Percentiles rank a stretch among this genome's conserved stretches.
These are phyloP conservation scores for Metarhizium album DNA, from an alignment of 2,329 filamentous ascomycete genomes.

Conservation along the genomic window DNA sequence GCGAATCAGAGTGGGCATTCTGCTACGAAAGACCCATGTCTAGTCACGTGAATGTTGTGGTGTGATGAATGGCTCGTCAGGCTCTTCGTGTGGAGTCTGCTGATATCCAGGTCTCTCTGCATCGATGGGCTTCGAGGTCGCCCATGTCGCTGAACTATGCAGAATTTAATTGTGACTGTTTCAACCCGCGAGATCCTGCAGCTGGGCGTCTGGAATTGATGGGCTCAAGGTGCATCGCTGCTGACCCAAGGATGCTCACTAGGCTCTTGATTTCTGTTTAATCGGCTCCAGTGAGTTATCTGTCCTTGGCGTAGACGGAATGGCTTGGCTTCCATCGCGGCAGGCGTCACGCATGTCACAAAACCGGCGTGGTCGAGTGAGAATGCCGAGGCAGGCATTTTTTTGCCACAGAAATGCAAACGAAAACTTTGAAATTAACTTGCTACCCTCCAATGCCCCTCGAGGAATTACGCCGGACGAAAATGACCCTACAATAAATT, in stretches of 20 bases:
- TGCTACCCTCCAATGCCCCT: not conserved
- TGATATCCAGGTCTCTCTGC: too few relatives aligned
- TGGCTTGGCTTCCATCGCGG: not conserved
- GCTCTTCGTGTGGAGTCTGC: not conserved
- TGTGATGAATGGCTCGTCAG: not conserved
- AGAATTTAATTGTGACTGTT: too few relatives aligned
- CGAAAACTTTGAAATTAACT: not conserved
- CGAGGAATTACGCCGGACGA: not conserved
- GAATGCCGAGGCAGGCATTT: too few relatives aligned
- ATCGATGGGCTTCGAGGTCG: too few relatives aligned
- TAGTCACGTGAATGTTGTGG: not conserved
- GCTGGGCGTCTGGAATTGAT: too few relatives aligned
- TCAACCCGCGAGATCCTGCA: too few relatives aligned
- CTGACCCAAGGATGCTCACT: too few relatives aligned
- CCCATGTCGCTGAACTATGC: too few relatives aligned
- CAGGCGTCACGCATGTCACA: not conserved
- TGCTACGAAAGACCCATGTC: not conserved
- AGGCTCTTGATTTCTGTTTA: not conserved
- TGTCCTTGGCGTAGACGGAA: not conserved
- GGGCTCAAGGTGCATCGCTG: too few relatives aligned
- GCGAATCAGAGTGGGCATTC: constrained; percentile 22
- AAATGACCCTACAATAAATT: not conserved
- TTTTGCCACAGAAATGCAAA: not conserved
- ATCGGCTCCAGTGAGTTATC: not conserved
- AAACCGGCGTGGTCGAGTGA: not conserved